Base-by-base conservation (phyloP, 148 eudicot species). In the Chenopodium album region DNA sequence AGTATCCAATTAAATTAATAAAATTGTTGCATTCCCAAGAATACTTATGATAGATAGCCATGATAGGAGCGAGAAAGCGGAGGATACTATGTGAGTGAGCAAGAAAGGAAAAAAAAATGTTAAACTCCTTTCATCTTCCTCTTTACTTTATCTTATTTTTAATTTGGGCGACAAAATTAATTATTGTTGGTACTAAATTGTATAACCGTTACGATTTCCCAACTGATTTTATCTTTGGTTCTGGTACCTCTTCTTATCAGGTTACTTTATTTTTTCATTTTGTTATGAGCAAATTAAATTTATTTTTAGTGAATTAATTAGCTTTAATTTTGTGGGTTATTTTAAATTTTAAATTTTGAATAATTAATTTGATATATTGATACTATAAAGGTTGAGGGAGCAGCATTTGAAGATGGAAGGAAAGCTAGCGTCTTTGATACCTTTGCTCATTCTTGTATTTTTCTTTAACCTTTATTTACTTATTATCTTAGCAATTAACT, bases 231-330 rank as follows among this genome's bases (percentile, higher is more conserved):
- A 79, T 80, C 6, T 86, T 86, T 60, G 88, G 88, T 19, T 78
- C 88, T 23, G 81, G 79, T 2, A 67, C 86, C 5, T 83, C 88
- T 31, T 76, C 86, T 72, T 86, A 86, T 80, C 88, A 86, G 88
- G 88, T 86, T 31, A 31, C 2, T 31, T 31, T 31, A 31, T 31
- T 31, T 31, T 31, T 34, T 34, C 37, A 34, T 34, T 34, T 34
- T 34, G 5, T 34, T 34, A 3, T 34, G 37, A 34, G 37, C 37
- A 34, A 34, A 34, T 34, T 34, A 5, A 34, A 4, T 34, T 34
- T 34, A 37, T 5, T 37, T 37, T 37, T 37, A 37, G 44, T 37
- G 7, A 34, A 4, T 6, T 37, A 5, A 37, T 5, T 0, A 37
- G 44, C 44, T 37, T 5, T 73, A 32, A 56, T 16, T 60, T 14